Conservation (phyloP, 306 rosid species). For the Lablab purpureus region DNA sequence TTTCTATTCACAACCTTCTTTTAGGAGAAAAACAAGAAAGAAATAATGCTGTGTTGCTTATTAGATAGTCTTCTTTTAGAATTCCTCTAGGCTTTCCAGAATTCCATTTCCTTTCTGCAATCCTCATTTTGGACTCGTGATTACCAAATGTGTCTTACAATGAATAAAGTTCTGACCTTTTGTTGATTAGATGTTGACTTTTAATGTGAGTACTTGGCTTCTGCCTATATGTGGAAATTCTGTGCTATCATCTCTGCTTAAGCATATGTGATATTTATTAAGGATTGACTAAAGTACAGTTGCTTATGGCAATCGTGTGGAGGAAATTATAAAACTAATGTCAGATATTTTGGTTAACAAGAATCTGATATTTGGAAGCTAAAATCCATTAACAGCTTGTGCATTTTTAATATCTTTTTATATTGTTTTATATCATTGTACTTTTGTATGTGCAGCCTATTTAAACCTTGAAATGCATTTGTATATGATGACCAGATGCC, state of each 20-base stretch:
- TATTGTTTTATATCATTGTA: neutral
- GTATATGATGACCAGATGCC: slow-evolving; percentile 7
- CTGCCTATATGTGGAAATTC: slow-evolving; percentile 7
- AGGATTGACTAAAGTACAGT: slow-evolving; percentile 17
- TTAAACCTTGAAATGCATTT: slow-evolving; percentile 30
- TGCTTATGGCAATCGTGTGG: slow-evolving; percentile 15
- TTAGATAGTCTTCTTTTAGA: slow-evolving; percentile 15
- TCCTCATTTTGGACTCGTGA: slow-evolving; percentile 1
- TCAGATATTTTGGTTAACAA: slow-evolving; percentile 13
- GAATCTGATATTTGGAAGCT: neutral
- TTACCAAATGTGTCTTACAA: neutral
- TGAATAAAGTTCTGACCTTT: slow-evolving; percentile 19
- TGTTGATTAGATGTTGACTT: slow-evolving; percentile 3
- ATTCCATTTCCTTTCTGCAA: slow-evolving; percentile 1
- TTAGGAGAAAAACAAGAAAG: neutral
- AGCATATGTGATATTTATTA: slow-evolving; percentile 2
- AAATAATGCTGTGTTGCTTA: neutral
- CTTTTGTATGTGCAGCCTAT: slow-evolving; percentile 25
- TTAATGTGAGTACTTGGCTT: slow-evolving; percentile 2
- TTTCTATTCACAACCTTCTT: slow-evolving; percentile 10
- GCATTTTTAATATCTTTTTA: neutral
- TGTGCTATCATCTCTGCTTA: slow-evolving; percentile 7
- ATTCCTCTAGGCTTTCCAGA: slow-evolving; percentile 11
- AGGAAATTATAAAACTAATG: slow-evolving; percentile 16
- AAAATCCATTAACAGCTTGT: slow-evolving; percentile 7